Percentiles rank a stretch among this genome's conserved stretches.
These are phyloP conservation scores for Ampelomyces quisqualis DNA, from an alignment of 2,329 filamentous ascomycete species.

Conservation along the genomic window DNA sequence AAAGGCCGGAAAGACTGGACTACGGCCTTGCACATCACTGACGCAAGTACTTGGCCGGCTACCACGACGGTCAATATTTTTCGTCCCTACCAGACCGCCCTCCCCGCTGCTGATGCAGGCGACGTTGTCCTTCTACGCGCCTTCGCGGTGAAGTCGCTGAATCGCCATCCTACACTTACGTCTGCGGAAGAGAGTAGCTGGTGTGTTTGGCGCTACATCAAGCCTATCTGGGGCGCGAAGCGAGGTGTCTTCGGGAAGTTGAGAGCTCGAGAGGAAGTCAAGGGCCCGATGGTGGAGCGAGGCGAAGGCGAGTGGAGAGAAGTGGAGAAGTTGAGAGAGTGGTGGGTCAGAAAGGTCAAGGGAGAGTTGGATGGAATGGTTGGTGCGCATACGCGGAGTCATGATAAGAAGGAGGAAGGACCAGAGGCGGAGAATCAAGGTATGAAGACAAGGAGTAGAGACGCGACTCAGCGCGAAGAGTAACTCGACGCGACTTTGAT, in stretches of 20 bases:
- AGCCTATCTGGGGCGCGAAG: constrained; percentile 30
- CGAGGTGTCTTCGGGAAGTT: constrained; percentile 32
- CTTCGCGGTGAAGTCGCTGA: constrained; percentile 47
- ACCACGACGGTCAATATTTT: constrained; percentile 45
- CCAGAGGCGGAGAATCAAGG: not conserved
- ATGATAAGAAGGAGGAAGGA: constrained; percentile 5
- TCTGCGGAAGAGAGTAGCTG: constrained; percentile 49
- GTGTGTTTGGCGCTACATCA: constrained; percentile 50
- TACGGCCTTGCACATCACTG: constrained; percentile 47
- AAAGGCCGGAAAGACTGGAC: constrained; percentile 48
- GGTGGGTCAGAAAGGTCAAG: constrained; percentile 37
- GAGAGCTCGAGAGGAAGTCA: constrained; percentile 46
- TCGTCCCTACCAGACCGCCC: constrained; percentile 45
- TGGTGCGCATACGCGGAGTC: constrained; percentile 12
- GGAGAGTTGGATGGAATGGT: constrained; percentile 19
- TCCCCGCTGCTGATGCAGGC: constrained; percentile 46
- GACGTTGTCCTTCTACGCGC: constrained; percentile 49
- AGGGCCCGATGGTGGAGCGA: constrained; percentile 50
- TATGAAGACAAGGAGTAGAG: not conserved
- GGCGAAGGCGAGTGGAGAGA: constrained; percentile 49
- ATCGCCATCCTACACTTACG: constrained; percentile 38
- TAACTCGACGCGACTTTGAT: no score
- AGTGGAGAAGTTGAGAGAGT: constrained; percentile 44
- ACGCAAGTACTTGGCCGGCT: constrained; percentile 35
- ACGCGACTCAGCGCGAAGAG: constrained; percentile 8